Base-by-base conservation (phyloP, 2,329 filamentous ascomycete species). In the Xylariaceae sp. region DNA sequence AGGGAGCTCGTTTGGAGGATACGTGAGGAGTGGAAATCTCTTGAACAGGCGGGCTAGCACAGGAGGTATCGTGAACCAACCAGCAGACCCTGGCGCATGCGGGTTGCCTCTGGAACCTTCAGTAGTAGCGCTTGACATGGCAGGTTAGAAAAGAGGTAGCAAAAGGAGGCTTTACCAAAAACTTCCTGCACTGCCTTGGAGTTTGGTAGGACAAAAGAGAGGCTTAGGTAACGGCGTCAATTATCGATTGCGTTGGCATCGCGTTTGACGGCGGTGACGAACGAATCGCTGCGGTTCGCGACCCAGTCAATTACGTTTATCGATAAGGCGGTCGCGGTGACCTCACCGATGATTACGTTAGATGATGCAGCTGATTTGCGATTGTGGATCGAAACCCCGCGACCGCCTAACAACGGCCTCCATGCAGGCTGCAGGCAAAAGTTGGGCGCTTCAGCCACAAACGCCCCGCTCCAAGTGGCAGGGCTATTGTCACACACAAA, bases 1-100 rank as follows among this genome's bases (percentile, higher is more conserved):
- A 73, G 74, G 92, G 6, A 95, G 83, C 53, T 85, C 80, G 72
- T 96, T 93, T 57, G 87, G 76, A 34, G 85, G 80, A 74, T 95
- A 92, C 44, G 86, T 88, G 60, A 82, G 73, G 55, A 97, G 82
- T 30, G 94, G 94, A 68, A 96, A 94, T 62, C 75, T 78, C 73
- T 93, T 88, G 78, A 97, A 99, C 60, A 97, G 80, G 55, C 82
- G 82, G 73, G 90, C 92, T 66, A 97, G 80, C 15, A 90, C 88
- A 9, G 82, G 75, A 6, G 94, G 93, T 57, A 92, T 80, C 50
- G 80, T 75, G 73, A 86, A 80, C 77, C 74, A 79, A 64, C 68
- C 66, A 30, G 66, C 67, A 62, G 71, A 66, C 55, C 65, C 67
- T 50, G 63, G 56, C 10, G 64, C 61, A 44, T 58, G 54, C 23